phyloP scores from a whole-genome alignment of 1,284 basidiomycete species.

The Moesziomyces antarcticus region DNA sequence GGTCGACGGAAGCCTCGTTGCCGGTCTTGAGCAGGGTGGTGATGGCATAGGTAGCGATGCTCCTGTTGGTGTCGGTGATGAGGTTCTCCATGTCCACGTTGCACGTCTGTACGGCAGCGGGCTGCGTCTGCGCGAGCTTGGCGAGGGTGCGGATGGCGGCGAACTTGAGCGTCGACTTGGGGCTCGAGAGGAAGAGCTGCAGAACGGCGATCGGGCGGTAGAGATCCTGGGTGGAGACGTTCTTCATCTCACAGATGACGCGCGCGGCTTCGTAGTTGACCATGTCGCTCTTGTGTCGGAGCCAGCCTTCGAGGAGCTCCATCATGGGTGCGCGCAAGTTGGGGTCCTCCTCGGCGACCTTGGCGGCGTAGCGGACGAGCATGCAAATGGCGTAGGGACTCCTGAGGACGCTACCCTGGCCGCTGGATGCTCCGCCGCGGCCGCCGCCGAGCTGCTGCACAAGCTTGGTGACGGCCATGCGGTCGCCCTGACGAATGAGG shows the following conservation, averaged over 20 bases:
- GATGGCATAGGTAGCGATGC: slow-evolving; percentile 98
- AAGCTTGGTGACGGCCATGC: slow-evolving; percentile 99
- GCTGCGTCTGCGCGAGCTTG: slow-evolving; percentile 78
- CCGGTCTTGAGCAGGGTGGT: slow-evolving; percentile 99
- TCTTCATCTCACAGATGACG: slow-evolving; percentile 94
- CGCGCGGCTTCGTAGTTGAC: slow-evolving; percentile 99
- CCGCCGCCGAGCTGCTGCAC: slow-evolving; percentile 79
- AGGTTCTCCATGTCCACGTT: slow-evolving; percentile 98
- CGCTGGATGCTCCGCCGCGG: slow-evolving; percentile 74
- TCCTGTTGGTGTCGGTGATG: slow-evolving; percentile 94
- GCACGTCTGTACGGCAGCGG: slow-evolving; percentile 88
- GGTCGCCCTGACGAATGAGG: slow-evolving; percentile 93
- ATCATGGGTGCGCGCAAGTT: slow-evolving; percentile 74
- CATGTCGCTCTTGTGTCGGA: slow-evolving; percentile 99
- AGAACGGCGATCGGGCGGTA: slow-evolving; percentile 78
- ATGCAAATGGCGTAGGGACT: slow-evolving; percentile 99
- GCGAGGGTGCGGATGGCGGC: slow-evolving; percentile 96
- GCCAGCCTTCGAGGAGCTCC: slow-evolving; percentile 92
- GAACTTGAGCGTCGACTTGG: slow-evolving; percentile 82
- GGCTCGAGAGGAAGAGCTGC: slow-evolving; percentile 66
- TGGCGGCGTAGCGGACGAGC: slow-evolving; percentile 96
- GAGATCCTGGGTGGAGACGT: slow-evolving; percentile 80
- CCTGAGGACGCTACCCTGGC: slow-evolving; percentile 81
- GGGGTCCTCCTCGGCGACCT: slow-evolving; percentile 97
- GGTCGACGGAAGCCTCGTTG: slow-evolving; percentile 97